Conservation (phyloP, 164 flowering plant species). For the Sedum album region DNA sequence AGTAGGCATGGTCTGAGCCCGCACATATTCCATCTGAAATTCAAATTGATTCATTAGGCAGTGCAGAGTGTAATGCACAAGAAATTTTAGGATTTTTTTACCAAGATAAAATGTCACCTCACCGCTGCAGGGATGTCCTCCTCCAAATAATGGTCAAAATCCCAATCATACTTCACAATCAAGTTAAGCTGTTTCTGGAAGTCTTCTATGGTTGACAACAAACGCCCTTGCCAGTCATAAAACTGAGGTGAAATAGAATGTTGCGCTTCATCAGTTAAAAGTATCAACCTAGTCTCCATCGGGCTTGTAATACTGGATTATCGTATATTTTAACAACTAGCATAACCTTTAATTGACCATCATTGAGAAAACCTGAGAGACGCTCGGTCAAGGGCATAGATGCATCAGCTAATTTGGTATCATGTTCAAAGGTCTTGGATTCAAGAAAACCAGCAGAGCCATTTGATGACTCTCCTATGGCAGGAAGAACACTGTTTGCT, state of each 20-base stretch:
- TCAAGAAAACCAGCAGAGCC: slow-evolving; percentile 12
- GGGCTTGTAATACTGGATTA: slow-evolving; percentile 37
- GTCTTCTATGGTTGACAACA: slow-evolving; percentile 65
- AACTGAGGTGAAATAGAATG: slow-evolving; percentile 77
- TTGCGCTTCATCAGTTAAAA: slow-evolving; percentile 72
- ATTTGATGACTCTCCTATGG: slow-evolving; percentile 19
- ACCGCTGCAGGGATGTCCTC: slow-evolving; percentile 98
- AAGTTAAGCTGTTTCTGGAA: slow-evolving; percentile 91
- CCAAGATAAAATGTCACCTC: slow-evolving; percentile 70
- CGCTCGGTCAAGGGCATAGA: slow-evolving; percentile 67
- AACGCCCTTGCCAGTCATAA: slow-evolving; percentile 68
- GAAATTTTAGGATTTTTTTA: slow-evolving; percentile 8
- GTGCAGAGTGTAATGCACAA: slow-evolving; percentile 37
- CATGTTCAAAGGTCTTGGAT: slow-evolving; percentile 19
- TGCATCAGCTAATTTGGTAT: slow-evolving; percentile 45
- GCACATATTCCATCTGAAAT: slow-evolving; percentile 74
- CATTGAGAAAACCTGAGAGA: slow-evolving; percentile 83
- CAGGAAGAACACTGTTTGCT: slow-evolving; percentile 20
- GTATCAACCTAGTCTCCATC: slow-evolving; percentile 72
- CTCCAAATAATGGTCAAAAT: slow-evolving; percentile 86
- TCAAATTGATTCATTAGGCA: neutral
- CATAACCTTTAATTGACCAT: slow-evolving; percentile 64
- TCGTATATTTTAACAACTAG: slow-evolving; percentile 57
- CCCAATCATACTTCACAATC: slow-evolving; percentile 94
- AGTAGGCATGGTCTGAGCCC: slow-evolving; percentile 50